Base-by-base conservation (phyloP, 2,329 filamentous ascomycete genomes). In the Phialocephala sp. region DNA sequence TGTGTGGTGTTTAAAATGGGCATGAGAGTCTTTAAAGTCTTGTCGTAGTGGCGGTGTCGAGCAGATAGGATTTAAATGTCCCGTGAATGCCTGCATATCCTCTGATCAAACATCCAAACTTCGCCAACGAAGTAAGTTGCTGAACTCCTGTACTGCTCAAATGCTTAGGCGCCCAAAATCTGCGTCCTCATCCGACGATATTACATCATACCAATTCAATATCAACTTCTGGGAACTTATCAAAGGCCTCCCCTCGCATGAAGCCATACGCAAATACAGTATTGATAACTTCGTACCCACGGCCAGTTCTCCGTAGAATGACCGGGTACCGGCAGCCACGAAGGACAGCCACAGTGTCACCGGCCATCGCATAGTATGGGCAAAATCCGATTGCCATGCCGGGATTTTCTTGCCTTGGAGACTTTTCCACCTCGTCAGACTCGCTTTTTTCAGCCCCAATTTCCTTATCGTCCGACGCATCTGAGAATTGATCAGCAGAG, bases 131-230 rank as follows among this genome's bases (percentile, higher is more conserved):
- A n/a, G n/a, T n/a, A n/a, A 43, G n/a, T 43, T 15, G 41, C 41
- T 3, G 15, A 22, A 22, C n/a, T n/a, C 43, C n/a, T 47, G 8
- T 47, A n/a, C 43, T 47, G n/a, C 15, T 5, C 14, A n/a, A 14
- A n/a, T n/a, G 9, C n/a, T 4, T 8, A n/a, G n/a, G 2, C 3
- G 27, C 43, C 22, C 8, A 11, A 39, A 11, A 37, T 22, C 6
- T 24, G 4, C 12, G n/a, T 54, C 24, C 15, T 50, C 22, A 37
- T 27, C 12, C 14, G 18, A 56, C 8, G 4, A 18, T 39, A 18
- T 2, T 24, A 59, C 27, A 27, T 63, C 41, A 63, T 27, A 63
- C 35, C 43, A 63, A 32, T 27, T 63, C 61, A 32, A 63, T 39
- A 35, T 59, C 55, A 15, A 59, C 36, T 43, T 59, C 55, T 0